phyloP scores from a whole-genome alignment of 1,284 basidiomycete genomes.

The Tilletia setariae region DNA sequence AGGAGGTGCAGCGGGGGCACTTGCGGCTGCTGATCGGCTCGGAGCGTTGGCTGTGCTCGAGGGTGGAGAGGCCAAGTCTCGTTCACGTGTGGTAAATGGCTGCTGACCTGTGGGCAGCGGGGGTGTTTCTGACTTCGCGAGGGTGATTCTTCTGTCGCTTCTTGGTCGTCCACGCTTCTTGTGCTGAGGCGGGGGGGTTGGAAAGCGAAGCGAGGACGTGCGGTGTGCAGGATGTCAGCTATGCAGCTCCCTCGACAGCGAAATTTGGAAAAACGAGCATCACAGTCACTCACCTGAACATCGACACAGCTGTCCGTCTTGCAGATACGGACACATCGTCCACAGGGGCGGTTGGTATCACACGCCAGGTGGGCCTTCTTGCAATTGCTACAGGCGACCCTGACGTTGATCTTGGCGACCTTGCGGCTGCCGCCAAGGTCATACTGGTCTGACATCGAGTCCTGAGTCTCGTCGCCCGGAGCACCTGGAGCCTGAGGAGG shows the following conservation, averaged over 20 bases:
- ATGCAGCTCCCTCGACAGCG: too few relatives aligned
- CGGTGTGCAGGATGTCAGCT: not conserved
- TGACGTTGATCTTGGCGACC: slow-evolving; percentile 36
- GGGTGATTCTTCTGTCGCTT: slow-evolving; percentile 26
- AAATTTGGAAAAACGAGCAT: too few relatives aligned
- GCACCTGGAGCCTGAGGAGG: not conserved
- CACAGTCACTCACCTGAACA: slow-evolving; percentile 21
- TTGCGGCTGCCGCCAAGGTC: slow-evolving; percentile 23
- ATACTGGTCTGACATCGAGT: not conserved
- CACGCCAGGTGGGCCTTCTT: slow-evolving; percentile 44
- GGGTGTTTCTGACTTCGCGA: slow-evolving; percentile 19
- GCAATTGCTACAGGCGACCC: slow-evolving; percentile 44
- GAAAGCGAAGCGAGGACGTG: too few relatives aligned
- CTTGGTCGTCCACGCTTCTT: slow-evolving; percentile 45
- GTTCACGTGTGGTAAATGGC: too few relatives aligned
- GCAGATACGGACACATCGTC: slow-evolving; percentile 40
- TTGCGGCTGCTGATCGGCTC: too few relatives aligned
- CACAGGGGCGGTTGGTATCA: slow-evolving; percentile 39
- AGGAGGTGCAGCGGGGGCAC: not conserved
- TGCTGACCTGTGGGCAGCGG: too few relatives aligned
- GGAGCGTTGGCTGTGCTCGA: too few relatives aligned
- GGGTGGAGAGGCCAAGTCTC: too few relatives aligned
- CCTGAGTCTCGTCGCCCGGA: not conserved
- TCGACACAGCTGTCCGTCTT: slow-evolving; percentile 46
- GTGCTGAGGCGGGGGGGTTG: slow-evolving; percentile 23